These are phyloP conservation scores for Phaseolus coccineus DNA, from an alignment of 331 rosid genomes.

Conservation along the genomic window DNA sequence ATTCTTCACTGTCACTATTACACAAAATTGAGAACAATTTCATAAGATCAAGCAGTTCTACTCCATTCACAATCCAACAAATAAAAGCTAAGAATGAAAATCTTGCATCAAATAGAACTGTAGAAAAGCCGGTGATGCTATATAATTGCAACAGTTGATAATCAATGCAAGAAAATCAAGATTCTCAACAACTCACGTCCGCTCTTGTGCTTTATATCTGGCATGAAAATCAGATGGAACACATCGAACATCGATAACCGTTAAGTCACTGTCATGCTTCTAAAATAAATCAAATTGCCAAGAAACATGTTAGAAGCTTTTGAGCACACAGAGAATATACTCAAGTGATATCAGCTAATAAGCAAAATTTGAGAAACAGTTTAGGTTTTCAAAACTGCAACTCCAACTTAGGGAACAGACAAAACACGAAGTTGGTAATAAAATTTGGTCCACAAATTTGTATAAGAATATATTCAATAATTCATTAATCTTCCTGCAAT, in stretches of 20 bases:
- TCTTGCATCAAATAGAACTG: background rate
- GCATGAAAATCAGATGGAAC: constrained; percentile 88
- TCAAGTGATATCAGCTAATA: constrained; percentile 30
- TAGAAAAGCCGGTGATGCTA: constrained; percentile 24
- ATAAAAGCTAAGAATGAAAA: constrained; percentile 4
- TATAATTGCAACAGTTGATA: background rate
- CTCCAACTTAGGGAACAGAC: constrained; percentile 10
- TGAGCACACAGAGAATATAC: constrained; percentile 8
- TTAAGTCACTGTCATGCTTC: constrained; percentile 82
- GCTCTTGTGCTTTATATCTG: constrained; percentile 90
- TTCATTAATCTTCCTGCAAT: constrained; percentile 19
- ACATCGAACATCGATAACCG: constrained; percentile 75
- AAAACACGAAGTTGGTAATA: background rate
- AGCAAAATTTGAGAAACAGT: constrained; percentile 14
- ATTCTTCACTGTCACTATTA: background rate
- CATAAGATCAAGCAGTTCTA: background rate
- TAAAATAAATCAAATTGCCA: constrained; percentile 46
- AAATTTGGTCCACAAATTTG: background rate
- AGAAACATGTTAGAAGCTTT: constrained; percentile 33
- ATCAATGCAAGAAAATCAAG: constrained; percentile 24
- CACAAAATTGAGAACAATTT: background rate
- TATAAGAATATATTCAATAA: constrained; percentile 21
- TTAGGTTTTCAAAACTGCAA: constrained; percentile 16
- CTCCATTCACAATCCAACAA: background rate
- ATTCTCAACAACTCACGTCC: constrained; percentile 74